Evolutionary conservation across 2,329 filamentous ascomycete genomes (phyloP).

Genomic region (Bipolaris sorokiniana): DNA sequence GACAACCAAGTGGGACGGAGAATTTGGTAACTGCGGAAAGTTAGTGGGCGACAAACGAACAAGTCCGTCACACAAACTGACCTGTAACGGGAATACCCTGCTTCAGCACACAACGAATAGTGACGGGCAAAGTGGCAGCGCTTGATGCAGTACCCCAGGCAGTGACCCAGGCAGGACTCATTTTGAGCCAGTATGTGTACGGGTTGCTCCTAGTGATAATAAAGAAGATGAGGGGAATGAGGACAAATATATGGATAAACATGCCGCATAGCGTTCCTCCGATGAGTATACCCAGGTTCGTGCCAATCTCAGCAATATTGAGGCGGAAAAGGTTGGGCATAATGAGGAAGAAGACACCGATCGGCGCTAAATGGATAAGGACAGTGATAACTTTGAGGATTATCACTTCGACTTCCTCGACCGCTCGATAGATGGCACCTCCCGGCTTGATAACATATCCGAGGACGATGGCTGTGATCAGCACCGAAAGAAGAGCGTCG

Average conservation of each 20-base stretch:
- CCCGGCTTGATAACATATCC: constrained; percentile 55
- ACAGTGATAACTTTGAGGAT: constrained; percentile 56
- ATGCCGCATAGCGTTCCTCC: constrained; percentile 56
- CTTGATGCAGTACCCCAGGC: constrained; percentile 62
- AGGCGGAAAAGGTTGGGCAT: constrained; percentile 60
- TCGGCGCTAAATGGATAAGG: constrained; percentile 58
- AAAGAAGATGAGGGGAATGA: constrained; percentile 51
- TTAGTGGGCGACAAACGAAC: background rate
- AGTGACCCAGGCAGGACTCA: constrained; percentile 60
- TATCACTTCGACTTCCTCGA: constrained; percentile 58
- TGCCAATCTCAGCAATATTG: constrained; percentile 56
- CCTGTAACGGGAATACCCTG: constrained; percentile 52
- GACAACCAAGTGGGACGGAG: constrained; percentile 55
- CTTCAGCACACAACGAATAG: constrained; percentile 52
- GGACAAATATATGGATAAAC: constrained; percentile 56
- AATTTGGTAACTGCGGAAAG: constrained; percentile 52
- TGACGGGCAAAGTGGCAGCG: constrained; percentile 60
- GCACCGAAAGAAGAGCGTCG: constrained; percentile 55
- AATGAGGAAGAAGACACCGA: constrained; percentile 62
- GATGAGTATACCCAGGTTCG: constrained; percentile 59
- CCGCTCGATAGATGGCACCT: constrained; percentile 52
- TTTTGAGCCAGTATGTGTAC: constrained; percentile 56
- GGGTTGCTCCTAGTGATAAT: constrained; percentile 53
- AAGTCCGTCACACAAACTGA: background rate
- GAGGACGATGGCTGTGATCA: constrained; percentile 56